These are phyloP conservation scores for Elsinoe ampelina DNA, from an alignment of 2,329 filamentous ascomycete genomes.

Conservation along the genomic window DNA sequence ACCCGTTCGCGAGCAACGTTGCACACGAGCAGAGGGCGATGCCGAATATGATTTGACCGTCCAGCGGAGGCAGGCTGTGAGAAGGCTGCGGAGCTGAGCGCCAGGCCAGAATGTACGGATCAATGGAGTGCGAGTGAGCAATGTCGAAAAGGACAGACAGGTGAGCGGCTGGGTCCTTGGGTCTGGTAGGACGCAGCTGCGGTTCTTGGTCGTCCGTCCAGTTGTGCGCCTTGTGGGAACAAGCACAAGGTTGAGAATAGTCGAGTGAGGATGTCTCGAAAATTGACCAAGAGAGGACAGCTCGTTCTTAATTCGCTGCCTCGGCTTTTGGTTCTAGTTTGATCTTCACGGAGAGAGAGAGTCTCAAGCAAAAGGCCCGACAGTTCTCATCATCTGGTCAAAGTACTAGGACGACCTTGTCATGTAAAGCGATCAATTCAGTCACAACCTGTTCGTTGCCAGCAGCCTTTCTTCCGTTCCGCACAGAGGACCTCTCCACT, in stretches of 20 bases:
- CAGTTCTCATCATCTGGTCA: neutral
- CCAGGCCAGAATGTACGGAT: neutral
- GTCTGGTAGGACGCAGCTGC: neutral
- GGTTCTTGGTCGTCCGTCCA: neutral
- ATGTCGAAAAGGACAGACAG: constrained; percentile 1
- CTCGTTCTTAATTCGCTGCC: neutral
- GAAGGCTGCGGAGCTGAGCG: neutral
- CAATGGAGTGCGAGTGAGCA: neutral
- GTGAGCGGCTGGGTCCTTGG: neutral
- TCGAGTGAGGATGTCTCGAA: neutral
- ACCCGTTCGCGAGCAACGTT: constrained; percentile 7
- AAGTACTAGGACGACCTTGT: neutral
- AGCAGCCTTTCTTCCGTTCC: neutral
- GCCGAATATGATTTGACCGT: neutral
- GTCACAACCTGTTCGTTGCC: constrained; percentile 8
- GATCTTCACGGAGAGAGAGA: neutral
- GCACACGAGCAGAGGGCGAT: neutral
- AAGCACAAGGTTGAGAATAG: neutral
- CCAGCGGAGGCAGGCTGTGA: neutral
- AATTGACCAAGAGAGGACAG: neutral
- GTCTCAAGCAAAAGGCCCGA: neutral
- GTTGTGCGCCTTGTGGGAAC: constrained; percentile 5
- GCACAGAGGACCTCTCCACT: constrained; percentile 7
- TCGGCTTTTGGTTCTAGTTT: neutral
- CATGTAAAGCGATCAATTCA: neutral